Evolutionary conservation across 352 stramenopile genomes (phyloP).

Genomic region (Halophytophthora batemanensis): DNA sequence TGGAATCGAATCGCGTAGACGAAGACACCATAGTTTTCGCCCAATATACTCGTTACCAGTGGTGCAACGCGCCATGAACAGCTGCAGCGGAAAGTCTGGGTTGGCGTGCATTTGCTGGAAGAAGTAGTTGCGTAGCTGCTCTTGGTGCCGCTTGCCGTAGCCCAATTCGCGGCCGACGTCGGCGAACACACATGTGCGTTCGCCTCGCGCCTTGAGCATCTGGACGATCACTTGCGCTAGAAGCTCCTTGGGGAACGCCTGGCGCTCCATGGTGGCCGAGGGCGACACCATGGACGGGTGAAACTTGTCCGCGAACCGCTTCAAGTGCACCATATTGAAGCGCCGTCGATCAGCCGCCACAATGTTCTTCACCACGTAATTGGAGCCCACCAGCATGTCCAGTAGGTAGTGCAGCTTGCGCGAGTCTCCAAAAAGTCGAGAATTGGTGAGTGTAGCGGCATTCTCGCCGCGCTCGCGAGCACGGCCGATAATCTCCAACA

Average conservation of each 20-base stretch:
- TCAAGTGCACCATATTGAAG: conserved; percentile 83
- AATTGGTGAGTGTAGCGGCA: conserved; percentile 50
- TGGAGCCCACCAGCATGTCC: conserved; percentile 62
- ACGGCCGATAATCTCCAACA: conserved; percentile 77
- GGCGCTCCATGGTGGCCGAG: conserved; percentile 43
- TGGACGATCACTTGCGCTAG: conserved; percentile 57
- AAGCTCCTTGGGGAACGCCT: conserved; percentile 61
- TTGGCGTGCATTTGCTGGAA: conserved; percentile 66
- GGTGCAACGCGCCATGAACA: conserved; percentile 83
- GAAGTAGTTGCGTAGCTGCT: conserved; percentile 82
- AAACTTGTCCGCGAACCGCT: conserved; percentile 58
- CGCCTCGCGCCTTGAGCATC: conserved; percentile 59
- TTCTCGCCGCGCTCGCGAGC: conserved; percentile 57
- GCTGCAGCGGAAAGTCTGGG: conserved; percentile 56
- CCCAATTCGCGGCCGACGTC: conserved; percentile 81
- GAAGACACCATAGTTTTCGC: conserved; percentile 79
- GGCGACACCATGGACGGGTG: conserved; percentile 68
- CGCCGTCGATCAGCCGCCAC: conserved; percentile 57
- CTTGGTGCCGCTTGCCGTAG: conserved; percentile 72
- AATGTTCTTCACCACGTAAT: conserved; percentile 76
- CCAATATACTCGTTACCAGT: conserved; percentile 53
- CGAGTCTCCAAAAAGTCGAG: conserved; percentile 60
- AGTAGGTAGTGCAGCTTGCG: conserved; percentile 82
- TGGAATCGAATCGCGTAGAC: conserved; percentile 28
- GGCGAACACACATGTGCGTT: conserved; percentile 78